Base-by-base conservation (phyloP, 2,329 filamentous ascomycete species). In the Epichloe brachyelytri region DNA sequence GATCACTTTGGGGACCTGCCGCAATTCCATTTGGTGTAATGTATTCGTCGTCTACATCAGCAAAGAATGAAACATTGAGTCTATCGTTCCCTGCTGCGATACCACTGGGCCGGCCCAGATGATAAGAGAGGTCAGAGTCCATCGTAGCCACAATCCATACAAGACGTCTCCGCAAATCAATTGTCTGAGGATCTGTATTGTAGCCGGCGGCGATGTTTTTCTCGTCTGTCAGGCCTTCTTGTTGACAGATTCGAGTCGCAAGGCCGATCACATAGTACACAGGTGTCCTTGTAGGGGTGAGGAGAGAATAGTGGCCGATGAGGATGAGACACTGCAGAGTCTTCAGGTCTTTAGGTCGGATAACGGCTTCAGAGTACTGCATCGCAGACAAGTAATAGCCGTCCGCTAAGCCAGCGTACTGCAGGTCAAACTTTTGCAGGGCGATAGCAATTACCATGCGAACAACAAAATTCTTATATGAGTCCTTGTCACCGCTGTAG, bases 361-460 rank as follows among this genome's bases (percentile, higher is more conserved):
- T 78, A 11, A 94, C 83, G 3, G 82, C 80, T 65, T 96, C 87
- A 54, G 97, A 82, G 59, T 83, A 83, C 55, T 84, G 82, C 70
- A 97, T 82, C 5, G 91, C 91, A 22, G 90, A 86, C 20, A 96
- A 76, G 62, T 96, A 97, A 69, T 95, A 97, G 63, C 88, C 90
- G 67, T 97, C 91, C 33, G 93, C 91, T 30, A 97, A 73, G 22
- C 90, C 90, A n/a, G 90, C 89, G 65, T 93, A 97, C 57, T 87
- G 83, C 0, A 84, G 80, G 63, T 90, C 88, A 60, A 96, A 76
- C 66, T 94, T 95, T 67, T 97, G 91, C 67, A 97, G 79, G 64
- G 88, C 91, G 61, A 96, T 95, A 33, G 93, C 91, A 62, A 97
- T 82, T 49, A 96, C 88, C 80, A 97, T 90, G 52, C 88, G 83